Percentiles rank a stretch among this genome's conserved stretches.
Evolutionary conservation across 192 early-diverging fungal species (phyloP).

Genomic region (Geosiphon pyriformis): DNA sequence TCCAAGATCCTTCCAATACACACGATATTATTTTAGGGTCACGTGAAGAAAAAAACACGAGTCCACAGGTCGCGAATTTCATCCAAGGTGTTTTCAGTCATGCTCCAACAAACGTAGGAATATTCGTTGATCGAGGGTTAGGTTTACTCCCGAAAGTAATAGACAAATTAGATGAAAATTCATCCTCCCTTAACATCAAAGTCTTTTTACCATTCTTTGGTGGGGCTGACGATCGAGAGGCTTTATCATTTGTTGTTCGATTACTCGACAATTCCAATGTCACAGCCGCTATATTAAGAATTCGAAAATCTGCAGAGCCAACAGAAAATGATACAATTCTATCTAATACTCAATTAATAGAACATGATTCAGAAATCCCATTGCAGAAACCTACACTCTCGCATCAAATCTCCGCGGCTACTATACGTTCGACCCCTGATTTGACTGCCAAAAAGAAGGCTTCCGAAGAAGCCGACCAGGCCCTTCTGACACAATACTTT

Average conservation of each 20-base stretch:
- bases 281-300: constrained; percentile 40
- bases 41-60: constrained; percentile 22
- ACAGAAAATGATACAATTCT: background rate
- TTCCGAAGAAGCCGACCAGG: constrained; percentile 6
- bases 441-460: constrained; percentile 10
- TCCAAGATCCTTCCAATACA: constrained; percentile 9
- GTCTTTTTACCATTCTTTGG: constrained; percentile 73
- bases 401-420: constrained; percentile 21
- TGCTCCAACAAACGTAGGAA: constrained; percentile 37
- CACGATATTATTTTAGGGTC: background rate
- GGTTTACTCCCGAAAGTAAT: constrained; percentile 30
- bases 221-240: constrained; percentile 65
- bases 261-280: constrained; percentile 43
- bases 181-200: constrained; percentile 6
- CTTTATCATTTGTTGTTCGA: constrained; percentile 43
- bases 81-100: constrained; percentile 40
- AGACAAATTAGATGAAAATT: background rate
- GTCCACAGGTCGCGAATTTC: constrained; percentile 44
- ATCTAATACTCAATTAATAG: background rate
- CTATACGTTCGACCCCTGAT: constrained; percentile 8
- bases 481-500: constrained; percentile 1
- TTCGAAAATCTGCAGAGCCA: constrained; percentile 26
- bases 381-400: constrained; percentile 5
- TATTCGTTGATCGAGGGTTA: constrained; percentile 76
- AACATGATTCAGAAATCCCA: background rate